Evolutionary conservation across 345 rosid genomes (phyloP), one percentile per base, ranked within the genome.

Genomic region (Mallotus nudiflorus): DNA sequence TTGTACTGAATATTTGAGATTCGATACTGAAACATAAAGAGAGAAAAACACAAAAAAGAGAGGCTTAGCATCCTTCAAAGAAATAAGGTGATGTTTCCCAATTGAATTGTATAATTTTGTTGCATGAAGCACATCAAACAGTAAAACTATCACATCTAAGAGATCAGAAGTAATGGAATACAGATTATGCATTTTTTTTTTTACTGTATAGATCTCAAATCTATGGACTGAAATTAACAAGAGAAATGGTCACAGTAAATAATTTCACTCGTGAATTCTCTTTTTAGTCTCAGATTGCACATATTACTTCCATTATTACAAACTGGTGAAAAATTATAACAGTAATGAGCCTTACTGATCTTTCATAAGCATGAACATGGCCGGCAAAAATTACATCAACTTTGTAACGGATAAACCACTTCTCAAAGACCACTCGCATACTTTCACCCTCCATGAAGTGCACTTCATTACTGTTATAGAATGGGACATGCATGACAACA

Each of bases 361-460:
- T 89, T 79, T 95, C 99, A 72, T 92, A 95, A 48, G 99, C 99
- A 82, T 95, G 97, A 80, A 92, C 99, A 69, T 92, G 99, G 33
- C 97, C 98, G 69, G 97, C 97, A 82, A 95, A 92, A 63, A 95
- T 54, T 11, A 92, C 75, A 70, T 95, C 98, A 58, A 95, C 98
- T 87, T 74, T 90, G 76, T 78, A 39, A 33, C 25, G 77, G 44
- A 87, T 74, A 52, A 95, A 91, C 98, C 96, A 90, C 66, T 78
- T 56, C 82, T 90, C 98, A 55, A 87, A 89, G 78, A 75, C 97
- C 54, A 84, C 82, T 65, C 94, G 77, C 98, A 95, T 90, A 73
- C 97, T 89, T 83, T 90, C 99, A 52, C 97, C 98, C 74, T 92
- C 99, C 97, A 82, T 90, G 82, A 84, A 92, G 72, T 95, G 99